Conservation (phyloP, 805 yeast genomes). For the Nakazawaea wickerhamii region DNA sequence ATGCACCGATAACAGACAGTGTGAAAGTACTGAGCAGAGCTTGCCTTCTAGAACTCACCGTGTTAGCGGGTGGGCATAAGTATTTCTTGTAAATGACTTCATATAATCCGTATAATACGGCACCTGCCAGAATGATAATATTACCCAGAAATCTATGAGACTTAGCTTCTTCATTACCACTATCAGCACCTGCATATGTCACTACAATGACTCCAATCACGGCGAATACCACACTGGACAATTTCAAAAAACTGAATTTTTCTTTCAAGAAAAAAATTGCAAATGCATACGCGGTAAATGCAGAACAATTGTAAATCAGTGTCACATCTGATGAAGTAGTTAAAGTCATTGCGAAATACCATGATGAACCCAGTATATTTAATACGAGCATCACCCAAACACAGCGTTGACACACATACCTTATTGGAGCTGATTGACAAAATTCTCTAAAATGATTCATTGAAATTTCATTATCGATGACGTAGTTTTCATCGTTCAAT, state of each 20-base stretch:
- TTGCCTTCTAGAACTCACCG: slow-evolving; percentile 60
- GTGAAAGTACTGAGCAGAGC: slow-evolving; percentile 76
- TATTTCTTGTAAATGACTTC: slow-evolving; percentile 77
- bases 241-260: slow-evolving; percentile 55
- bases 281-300: slow-evolving; percentile 82
- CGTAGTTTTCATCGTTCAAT: slow-evolving; percentile 24
- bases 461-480: slow-evolving; percentile 27
- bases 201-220: slow-evolving; percentile 72
- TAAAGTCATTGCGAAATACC: slow-evolving; percentile 80
- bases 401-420: slow-evolving; percentile 39
- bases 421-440: slow-evolving; percentile 38
- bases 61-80: slow-evolving; percentile 66
- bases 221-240: slow-evolving; percentile 65
- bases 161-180: slow-evolving; percentile 18
- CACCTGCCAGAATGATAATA: slow-evolving; percentile 64
- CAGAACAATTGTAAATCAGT: slow-evolving; percentile 86
- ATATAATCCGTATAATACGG: slow-evolving; percentile 72
- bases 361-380: slow-evolving; percentile 72
- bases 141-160: slow-evolving; percentile 69
- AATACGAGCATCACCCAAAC: slow-evolving; percentile 49
- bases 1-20: slow-evolving; percentile 61
- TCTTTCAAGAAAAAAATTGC: slow-evolving; percentile 73
- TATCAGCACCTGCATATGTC: slow-evolving; percentile 52
- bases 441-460: slow-evolving; percentile 29
- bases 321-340: slow-evolving; percentile 84